Evolutionary conservation across 169 alveolate species (phyloP), one percentile per base, ranked within the genome.

Genomic region (Neospora caninum): DNA sequence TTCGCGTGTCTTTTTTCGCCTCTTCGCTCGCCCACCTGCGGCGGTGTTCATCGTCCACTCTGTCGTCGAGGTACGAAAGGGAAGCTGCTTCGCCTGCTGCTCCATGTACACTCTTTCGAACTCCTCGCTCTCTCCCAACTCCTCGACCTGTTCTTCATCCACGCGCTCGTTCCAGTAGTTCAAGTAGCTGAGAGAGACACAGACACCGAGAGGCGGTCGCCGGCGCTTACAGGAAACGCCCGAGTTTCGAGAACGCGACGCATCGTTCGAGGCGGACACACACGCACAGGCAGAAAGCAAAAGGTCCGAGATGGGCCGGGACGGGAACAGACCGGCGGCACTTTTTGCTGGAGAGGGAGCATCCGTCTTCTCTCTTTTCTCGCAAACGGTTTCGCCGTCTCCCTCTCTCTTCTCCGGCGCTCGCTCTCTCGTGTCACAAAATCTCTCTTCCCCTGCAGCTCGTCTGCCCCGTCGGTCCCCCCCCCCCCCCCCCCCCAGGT

Each of bases 31-130:
- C 58, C 22, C 6, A 93, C 95, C 93, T 70, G 93, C 95, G 29
- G 95, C 95, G 20, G 93, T 86, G 69, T 93, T 93, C 27, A 86
- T 83, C 45, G 95, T 93, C 95, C 95, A 93, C 83, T 93, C 95
- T 6, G 95, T 93, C 20, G 95, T 93, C 7, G 95, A 64, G n/a
- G 95, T 84, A 0, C 95, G 95, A n/a, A 93, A 93, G n/a, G 95
- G 95, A 41, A 93, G 89, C 69, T 84, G 93, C 82, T 82, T 86
- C 91, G 88, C 88, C 13, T 87, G 93, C 64, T 34, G 80, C 69
- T 69, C 89, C 92, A 83, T 42, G 42, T 93, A 93, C 31, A 87
- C 83, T n/a, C 67, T 31, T 53, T 93, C 95, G 36, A 93, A 93
- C 82, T 93, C 95, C 49, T 93, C 95, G 88, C 95, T 67, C 39